phyloP scores from a whole-genome alignment of 2,329 filamentous ascomycete genomes.

The Trichoderma brevicompactum region DNA sequence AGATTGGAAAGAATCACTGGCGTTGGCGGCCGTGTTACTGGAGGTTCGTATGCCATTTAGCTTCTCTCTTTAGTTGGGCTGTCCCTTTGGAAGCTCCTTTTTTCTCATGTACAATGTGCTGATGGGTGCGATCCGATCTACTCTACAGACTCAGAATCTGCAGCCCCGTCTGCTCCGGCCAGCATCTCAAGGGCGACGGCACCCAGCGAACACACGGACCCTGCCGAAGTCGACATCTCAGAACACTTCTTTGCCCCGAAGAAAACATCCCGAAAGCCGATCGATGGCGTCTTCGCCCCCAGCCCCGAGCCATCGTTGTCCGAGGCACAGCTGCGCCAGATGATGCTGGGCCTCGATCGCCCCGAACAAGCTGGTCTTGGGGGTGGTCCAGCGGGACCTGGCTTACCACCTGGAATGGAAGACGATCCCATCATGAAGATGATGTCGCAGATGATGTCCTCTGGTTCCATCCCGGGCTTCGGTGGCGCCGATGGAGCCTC shows the following conservation, averaged over 20 bases:
- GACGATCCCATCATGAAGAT: conserved; percentile 61
- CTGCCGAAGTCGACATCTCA: conserved; percentile 80
- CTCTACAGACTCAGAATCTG: conserved; percentile 26
- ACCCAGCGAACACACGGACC: conserved; percentile 53
- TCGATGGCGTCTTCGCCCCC: conserved; percentile 40
- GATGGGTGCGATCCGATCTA: background rate
- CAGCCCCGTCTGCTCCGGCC: conserved; percentile 35
- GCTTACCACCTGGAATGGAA: conserved; percentile 34
- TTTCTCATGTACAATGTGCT: background rate
- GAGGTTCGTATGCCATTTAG: conserved; percentile 36
- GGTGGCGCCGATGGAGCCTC: conserved; percentile 42
- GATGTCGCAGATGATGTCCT: conserved; percentile 71
- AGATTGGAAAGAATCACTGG: conserved; percentile 77
- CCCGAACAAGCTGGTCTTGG: conserved; percentile 35
- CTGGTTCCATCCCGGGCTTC: conserved; percentile 31
- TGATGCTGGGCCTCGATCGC: conserved; percentile 63
- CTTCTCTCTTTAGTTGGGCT: background rate
- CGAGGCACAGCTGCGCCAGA: conserved; percentile 66
- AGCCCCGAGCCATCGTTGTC: conserved; percentile 46
- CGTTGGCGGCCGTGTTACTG: conserved; percentile 54
- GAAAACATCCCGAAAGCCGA: conserved; percentile 34
- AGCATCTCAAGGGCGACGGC: conserved; percentile 35
- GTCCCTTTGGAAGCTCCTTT: background rate
- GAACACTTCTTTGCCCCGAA: conserved; percentile 68
- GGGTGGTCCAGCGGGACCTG: conserved; percentile 43